Evolutionary conservation across 1,284 basidiomycete species (phyloP).

Genomic region (Neonothopanus nambi): DNA sequence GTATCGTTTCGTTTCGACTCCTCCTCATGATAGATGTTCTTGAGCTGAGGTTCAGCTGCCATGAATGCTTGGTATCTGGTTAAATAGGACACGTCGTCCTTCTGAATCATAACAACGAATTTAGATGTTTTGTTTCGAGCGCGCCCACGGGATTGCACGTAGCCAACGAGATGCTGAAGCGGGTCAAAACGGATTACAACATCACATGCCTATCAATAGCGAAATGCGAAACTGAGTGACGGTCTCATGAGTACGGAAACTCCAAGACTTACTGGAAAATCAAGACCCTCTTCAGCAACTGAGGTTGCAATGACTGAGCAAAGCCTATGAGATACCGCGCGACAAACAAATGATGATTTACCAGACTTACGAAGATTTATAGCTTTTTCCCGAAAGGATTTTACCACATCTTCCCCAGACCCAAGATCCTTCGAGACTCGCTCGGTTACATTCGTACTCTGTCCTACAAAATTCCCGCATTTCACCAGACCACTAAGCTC

Average conservation of each 20-base stretch:
- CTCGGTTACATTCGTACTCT: slow-evolving; percentile 40
- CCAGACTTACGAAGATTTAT: slow-evolving; percentile 68
- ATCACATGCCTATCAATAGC: slow-evolving; percentile 63
- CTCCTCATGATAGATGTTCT: slow-evolving; percentile 53
- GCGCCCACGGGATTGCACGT: slow-evolving; percentile 82
- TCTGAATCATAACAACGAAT: slow-evolving; percentile 77
- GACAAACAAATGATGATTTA: slow-evolving; percentile 3
- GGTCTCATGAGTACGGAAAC: no score
- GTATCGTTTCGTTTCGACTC: slow-evolving; percentile 9
- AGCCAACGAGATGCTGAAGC: slow-evolving; percentile 77
- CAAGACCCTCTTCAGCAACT: slow-evolving; percentile 86
- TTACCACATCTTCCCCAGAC: slow-evolving; percentile 54
- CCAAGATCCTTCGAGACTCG: slow-evolving; percentile 39
- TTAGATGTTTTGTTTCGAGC: slow-evolving; percentile 75
- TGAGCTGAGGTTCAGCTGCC: slow-evolving; percentile 63
- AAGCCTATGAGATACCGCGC: slow-evolving; percentile 10
- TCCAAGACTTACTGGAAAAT: slow-evolving; percentile 61
- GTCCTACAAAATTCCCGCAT: slow-evolving; percentile 70
- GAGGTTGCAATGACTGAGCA: slow-evolving; percentile 74
- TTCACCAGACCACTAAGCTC: slow-evolving; percentile 56
- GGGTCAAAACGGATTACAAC: slow-evolving; percentile 82
- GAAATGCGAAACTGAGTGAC: slow-evolving; percentile 5
- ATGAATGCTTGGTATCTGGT: slow-evolving; percentile 59
- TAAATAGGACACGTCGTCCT: slow-evolving; percentile 54
- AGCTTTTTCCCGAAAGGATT: slow-evolving; percentile 60